These are phyloP conservation scores for Penicillium sp. DNA, from an alignment of 2,329 filamentous ascomycete species.

Conservation along the genomic window DNA sequence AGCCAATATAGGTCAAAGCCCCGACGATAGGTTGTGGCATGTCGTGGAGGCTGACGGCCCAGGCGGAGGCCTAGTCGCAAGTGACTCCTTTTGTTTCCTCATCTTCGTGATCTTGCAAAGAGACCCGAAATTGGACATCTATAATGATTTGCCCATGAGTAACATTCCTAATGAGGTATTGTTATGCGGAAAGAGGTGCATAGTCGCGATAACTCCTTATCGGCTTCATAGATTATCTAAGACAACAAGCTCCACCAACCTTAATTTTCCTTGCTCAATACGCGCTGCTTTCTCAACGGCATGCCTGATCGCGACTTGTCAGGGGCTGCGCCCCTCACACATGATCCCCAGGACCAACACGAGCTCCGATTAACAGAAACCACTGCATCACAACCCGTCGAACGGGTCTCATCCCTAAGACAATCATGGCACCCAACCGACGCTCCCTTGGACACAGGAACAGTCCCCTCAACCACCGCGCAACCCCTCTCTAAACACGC, in stretches of 20 bases:
- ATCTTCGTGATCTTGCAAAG: too few species aligned
- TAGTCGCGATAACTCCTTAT: not conserved
- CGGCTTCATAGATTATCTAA: not conserved
- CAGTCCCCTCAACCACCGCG: constrained; percentile 5
- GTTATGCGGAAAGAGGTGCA: too few species aligned
- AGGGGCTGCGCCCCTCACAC: not conserved
- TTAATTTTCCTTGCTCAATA: not conserved
- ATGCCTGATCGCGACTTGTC: not conserved
- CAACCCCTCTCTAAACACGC: constrained; percentile 49
- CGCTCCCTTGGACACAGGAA: not conserved
- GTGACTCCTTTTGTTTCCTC: too few species aligned
- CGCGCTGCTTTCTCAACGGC: not conserved
- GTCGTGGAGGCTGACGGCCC: too few species aligned
- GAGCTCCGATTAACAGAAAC: constrained; percentile 25
- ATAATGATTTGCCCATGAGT: too few species aligned
- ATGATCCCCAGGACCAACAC: constrained; percentile 9
- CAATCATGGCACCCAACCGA: constrained; percentile 37
- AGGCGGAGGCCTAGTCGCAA: too few species aligned
- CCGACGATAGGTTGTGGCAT: too few species aligned
- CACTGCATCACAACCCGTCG: constrained; percentile 44
- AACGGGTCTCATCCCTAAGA: constrained; percentile 40
- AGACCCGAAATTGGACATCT: too few species aligned
- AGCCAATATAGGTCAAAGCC: too few species aligned
- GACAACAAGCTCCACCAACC: not conserved
- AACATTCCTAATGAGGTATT: too few species aligned